These are phyloP conservation scores for Helicostylum pulchrum DNA, from an alignment of 192 early-diverging fungal genomes.

Conservation along the genomic window DNA sequence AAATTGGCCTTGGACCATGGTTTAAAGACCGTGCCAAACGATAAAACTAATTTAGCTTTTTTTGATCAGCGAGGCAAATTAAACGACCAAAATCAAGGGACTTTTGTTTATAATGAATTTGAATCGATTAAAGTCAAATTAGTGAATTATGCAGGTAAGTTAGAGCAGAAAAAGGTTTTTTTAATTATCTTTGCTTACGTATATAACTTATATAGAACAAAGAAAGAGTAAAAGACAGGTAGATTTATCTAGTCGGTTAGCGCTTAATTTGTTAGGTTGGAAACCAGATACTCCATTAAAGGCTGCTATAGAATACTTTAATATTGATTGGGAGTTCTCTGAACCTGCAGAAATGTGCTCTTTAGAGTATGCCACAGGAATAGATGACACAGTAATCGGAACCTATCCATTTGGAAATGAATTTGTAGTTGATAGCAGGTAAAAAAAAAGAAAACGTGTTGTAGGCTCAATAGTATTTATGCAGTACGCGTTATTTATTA, in stretches of 20 bases:
- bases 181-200: neutral
- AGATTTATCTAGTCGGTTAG: slow-evolving; percentile 36
- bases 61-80: slow-evolving; percentile 23
- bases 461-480: neutral
- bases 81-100: slow-evolving; percentile 4
- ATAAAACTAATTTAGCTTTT: slow-evolving; percentile 31
- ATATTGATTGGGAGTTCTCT: slow-evolving; percentile 34
- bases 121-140: slow-evolving; percentile 8
- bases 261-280: slow-evolving; percentile 31
- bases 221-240: slow-evolving; percentile 23
- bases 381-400: slow-evolving; percentile 20
- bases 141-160: slow-evolving; percentile 29
- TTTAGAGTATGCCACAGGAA: slow-evolving; percentile 33
- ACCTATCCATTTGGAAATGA: slow-evolving; percentile 27
- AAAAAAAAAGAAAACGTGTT: no score
- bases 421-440: slow-evolving; percentile 37
- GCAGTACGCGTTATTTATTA: neutral
- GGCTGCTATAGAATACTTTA: slow-evolving; percentile 37
- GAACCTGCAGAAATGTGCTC: slow-evolving; percentile 35
- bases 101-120: slow-evolving; percentile 13
- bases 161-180: neutral
- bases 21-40: slow-evolving; percentile 27
- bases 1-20: slow-evolving; percentile 29
- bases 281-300: slow-evolving; percentile 22
- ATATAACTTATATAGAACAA: slow-evolving; percentile 14